A percentile compares a stretch with the other conserved stretches of the same genome.
phyloP scores from a whole-genome alignment of 352 stramenopile genomes.

The Blastocystis sp. region DNA sequence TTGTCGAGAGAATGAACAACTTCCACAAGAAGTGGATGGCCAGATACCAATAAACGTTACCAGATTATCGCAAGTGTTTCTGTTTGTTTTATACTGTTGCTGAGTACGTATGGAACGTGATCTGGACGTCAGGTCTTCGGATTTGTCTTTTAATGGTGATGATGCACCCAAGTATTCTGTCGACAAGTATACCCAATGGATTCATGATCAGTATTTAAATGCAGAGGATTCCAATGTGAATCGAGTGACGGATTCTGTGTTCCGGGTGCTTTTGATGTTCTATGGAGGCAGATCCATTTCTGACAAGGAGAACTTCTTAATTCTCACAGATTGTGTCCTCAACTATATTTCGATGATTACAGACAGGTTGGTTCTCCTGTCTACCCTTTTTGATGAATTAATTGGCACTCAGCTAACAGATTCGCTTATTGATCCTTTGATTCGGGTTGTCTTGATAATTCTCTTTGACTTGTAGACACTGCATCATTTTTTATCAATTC shows the following conservation, averaged over 20 bases:
- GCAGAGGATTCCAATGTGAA: not conserved
- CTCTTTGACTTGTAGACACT: not conserved
- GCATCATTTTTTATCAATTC: not conserved
- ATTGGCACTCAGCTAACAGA: not conserved
- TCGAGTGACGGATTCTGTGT: not conserved
- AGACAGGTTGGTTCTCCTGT: not conserved
- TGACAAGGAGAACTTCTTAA: not conserved
- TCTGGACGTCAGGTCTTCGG: too few relatives aligned
- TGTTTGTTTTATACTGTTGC: not conserved
- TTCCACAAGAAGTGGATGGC: slow-evolving; percentile 93
- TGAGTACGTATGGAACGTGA: too few relatives aligned
- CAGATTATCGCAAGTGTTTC: not conserved
- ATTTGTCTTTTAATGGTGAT: not conserved
- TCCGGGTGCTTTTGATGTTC: not conserved
- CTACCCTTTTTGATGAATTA: not conserved
- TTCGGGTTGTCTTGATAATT: not conserved
- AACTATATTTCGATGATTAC: not conserved
- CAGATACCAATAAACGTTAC: slow-evolving; percentile 80
- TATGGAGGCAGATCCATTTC: not conserved
- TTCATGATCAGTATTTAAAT: not conserved
- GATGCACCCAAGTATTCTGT: not conserved
- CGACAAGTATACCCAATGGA: not conserved
- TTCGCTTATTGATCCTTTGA: not conserved
- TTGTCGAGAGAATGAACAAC: slow-evolving; percentile 87
- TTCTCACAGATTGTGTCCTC: not conserved